Percentiles rank a stretch among this genome's conserved stretches.
Evolutionary conservation across 768 basidiomycete species (phyloP).

Genomic region (Collybia sordida): DNA sequence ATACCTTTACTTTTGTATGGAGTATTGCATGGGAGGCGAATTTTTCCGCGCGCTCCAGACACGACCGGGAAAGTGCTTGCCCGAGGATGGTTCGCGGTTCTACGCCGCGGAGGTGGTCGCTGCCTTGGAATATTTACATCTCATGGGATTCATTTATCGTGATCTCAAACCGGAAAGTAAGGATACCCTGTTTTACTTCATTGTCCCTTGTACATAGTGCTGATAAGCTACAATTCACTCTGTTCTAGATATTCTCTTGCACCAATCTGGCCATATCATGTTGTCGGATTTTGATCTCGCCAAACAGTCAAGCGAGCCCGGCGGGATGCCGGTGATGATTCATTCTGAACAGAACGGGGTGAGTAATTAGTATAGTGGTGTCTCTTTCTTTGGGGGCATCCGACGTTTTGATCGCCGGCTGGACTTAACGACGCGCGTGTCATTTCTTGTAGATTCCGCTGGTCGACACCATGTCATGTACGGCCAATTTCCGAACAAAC

Average conservation of each 20-base stretch:
- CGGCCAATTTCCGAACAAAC: slow-evolving; percentile 96
- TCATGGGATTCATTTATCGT: slow-evolving; percentile 99
- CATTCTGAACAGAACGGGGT: slow-evolving; percentile 90
- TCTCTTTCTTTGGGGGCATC: not conserved
- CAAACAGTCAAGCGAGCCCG: slow-evolving; percentile 88
- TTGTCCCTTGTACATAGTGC: not conserved
- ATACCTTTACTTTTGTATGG: slow-evolving; percentile 98
- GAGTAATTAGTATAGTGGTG: slow-evolving; percentile 28
- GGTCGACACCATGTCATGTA: slow-evolving; percentile 96
- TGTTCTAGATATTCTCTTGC: slow-evolving; percentile 85
- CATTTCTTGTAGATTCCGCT: slow-evolving; percentile 66
- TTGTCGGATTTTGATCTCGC: slow-evolving; percentile 98
- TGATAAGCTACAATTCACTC: not conserved
- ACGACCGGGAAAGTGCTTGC: slow-evolving; percentile 92
- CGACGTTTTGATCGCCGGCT: slow-evolving; percentile 11
- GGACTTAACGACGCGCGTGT: not conserved
- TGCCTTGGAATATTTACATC: slow-evolving; percentile 96
- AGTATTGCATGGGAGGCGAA: slow-evolving; percentile 99
- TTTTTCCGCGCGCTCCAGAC: slow-evolving; percentile 98
- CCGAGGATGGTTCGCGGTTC: slow-evolving; percentile 94
- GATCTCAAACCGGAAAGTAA: slow-evolving; percentile 99
- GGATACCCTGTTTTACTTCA: slow-evolving; percentile 31
- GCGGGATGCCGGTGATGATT: slow-evolving; percentile 84
- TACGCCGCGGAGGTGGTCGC: slow-evolving; percentile 99
- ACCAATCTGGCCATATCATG: slow-evolving; percentile 99